Evolutionary conservation across 2,329 filamentous ascomycete genomes (phyloP), one percentile per base, ranked within the genome.

Genomic region (Ophiosphaerella narmari): DNA sequence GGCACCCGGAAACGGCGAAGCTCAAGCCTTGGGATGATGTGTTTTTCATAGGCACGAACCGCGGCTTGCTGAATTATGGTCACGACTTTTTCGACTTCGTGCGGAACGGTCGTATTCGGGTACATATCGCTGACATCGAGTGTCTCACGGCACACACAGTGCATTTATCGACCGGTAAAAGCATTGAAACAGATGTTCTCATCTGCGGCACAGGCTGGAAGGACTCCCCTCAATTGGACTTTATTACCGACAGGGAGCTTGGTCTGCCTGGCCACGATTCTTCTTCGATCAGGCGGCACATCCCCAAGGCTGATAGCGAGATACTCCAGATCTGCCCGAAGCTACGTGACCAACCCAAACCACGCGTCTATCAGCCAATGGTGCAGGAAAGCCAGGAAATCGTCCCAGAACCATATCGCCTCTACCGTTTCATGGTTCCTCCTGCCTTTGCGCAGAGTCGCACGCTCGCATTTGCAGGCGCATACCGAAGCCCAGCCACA

Each of bases 1-100:
- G 65, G 1, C 67, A 78, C 54, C 56, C 68, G 1, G 74, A 77
- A 47, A 69, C 72, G 2, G 52, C 59, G 9, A 77, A 76, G 48
- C 58, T 78, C 39, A 74, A 72, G 48, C 75, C 76, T 0, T 75
- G 74, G 72, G 60, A 74, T 36, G 60, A 64, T 7, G 65, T 74
- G 0, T 75, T 78, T 56, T 87, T 80, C 77, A 80, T 81, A 11
- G 83, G 80, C 0, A 78, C 77, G 2, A 77, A 78, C 2, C 75
- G 86, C 18, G 80, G 81, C 33, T 82, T 87, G 13, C 72, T 86
- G 41, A 87, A 87, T 62, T 87, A 83, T 59, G 74, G 76, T 0
- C 74, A 73, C 7, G 75, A 83, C 54, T 78, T 87, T 59, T 82
- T 85, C 61, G 78, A 82, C 11, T 71, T 84, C 7, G 76, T 88